Base-by-base conservation (phyloP, 495 filamentous ascomycete genomes). In the Chaetomium cochliodes region DNA sequence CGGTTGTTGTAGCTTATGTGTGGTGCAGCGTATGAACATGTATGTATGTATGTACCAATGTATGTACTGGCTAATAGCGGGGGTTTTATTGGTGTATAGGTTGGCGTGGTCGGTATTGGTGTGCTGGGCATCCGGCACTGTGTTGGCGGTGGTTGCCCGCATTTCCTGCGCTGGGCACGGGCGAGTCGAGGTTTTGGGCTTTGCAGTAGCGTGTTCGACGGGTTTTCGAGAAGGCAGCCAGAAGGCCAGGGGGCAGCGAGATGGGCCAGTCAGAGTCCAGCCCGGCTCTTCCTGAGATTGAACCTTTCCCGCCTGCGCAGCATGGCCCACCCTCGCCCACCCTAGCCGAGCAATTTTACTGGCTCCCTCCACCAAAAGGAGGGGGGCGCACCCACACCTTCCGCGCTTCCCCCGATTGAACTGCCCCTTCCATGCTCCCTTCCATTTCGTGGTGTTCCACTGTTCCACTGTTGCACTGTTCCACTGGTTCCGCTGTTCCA, bases 171-270 rank as follows among this genome's bases (percentile, higher is more conserved):
- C 41, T 63, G 65, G 60, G 62, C 49, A 61, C 62, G 62, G 62
- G 53, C 54, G 30, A 52, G 60, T 57, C 51, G 63, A 69, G 60
- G 44, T 22, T 26, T 46, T 56, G 33, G 33, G 33, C 51, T 42
- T 39, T 68, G 67, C 66, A 64, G 65, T 73, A 70, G 68, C 64
- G 66, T 60, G 68, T 76, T 77, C 74, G 67, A 75, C 72, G 42
- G 58, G 58, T 69, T 70, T 77, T 77, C 74, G 67, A 71, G 74
- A 76, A 76, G 69, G 65, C 61, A 49, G 68, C 65, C 63, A 75
- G 69, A 72, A 75, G 69, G 22, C 53, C 68, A 53, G 64, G 72
- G 74, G 66, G 23, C 5, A 39, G 22, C 54, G 52, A 23, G 46
- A 54, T 57, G 62, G 52, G 37, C 65, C 66, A 64, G 53, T 66